These are phyloP conservation scores for Arthrobotrys pseudoclavata DNA, from an alignment of 2,329 filamentous ascomycete genomes.

Conservation along the genomic window DNA sequence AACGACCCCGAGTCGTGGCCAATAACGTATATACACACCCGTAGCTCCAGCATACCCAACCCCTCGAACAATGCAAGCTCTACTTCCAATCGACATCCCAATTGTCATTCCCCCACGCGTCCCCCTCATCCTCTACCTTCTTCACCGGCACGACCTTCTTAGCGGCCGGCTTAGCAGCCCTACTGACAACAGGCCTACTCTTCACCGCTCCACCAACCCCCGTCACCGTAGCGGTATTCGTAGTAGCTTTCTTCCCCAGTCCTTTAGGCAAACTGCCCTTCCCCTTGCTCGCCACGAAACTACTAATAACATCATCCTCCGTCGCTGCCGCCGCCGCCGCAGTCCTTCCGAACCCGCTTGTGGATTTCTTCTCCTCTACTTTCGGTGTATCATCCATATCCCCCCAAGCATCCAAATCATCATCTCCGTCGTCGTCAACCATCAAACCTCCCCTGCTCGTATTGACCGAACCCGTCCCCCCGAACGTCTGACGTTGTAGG, in stretches of 20 bases:
- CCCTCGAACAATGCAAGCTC: not conserved
- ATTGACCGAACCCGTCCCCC: constrained; percentile 63
- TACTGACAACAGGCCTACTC: constrained; percentile 68
- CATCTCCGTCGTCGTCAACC: constrained; percentile 73
- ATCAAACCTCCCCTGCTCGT: constrained; percentile 65
- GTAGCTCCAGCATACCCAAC: not conserved
- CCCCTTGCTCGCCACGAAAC: constrained; percentile 87
- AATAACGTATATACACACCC: not conserved
- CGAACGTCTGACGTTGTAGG: constrained; percentile 74
- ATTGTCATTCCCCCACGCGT: constrained; percentile 73
- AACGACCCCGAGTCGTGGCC: no score
- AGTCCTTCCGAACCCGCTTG: constrained; percentile 65
- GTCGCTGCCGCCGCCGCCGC: constrained; percentile 68
- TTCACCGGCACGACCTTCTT: constrained; percentile 78
- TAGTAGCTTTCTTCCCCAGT: constrained; percentile 73
- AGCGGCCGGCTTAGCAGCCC: constrained; percentile 63
- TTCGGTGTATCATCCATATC: constrained; percentile 69
- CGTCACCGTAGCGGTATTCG: constrained; percentile 64
- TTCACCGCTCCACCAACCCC: constrained; percentile 60
- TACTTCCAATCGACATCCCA: constrained; percentile 62
- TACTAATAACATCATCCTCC: constrained; percentile 89
- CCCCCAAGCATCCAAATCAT: constrained; percentile 81
- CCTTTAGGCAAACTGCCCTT: constrained; percentile 85
- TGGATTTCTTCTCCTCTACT: constrained; percentile 69
- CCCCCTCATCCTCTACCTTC: constrained; percentile 71